phyloP scores from a whole-genome alignment of 768 basidiomycete genomes.

The Agrocybe chaxingu region DNA sequence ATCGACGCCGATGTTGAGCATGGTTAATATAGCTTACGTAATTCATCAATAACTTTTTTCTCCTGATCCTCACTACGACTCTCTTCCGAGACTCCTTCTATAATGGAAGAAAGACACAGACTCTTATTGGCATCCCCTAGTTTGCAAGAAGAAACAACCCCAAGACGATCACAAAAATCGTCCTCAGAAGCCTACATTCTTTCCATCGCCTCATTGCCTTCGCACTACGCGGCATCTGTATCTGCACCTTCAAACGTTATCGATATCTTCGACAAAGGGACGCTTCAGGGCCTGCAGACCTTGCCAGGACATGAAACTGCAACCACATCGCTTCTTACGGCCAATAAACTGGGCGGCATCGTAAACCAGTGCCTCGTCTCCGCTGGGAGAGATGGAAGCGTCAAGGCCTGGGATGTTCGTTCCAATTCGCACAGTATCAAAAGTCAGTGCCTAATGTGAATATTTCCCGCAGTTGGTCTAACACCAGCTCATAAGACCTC shows the following conservation, averaged over 20 bases:
- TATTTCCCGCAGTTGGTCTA: slow-evolving; percentile 20
- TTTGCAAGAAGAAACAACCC: slow-evolving; percentile 14
- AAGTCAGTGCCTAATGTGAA: slow-evolving; percentile 34
- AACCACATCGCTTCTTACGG: slow-evolving; percentile 52
- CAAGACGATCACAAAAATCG: slow-evolving; percentile 10
- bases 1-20: no score
- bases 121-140: slow-evolving; percentile 19
- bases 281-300: slow-evolving; percentile 41
- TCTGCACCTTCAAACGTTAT: slow-evolving; percentile 67
- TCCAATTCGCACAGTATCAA: slow-evolving; percentile 47
- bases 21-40: no score
- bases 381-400: slow-evolving; percentile 67
- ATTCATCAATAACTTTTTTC: background rate
- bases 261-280: slow-evolving; percentile 60
- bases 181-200: slow-evolving; percentile 55
- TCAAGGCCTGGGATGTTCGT: slow-evolving; percentile 77
- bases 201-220: slow-evolving; percentile 45
- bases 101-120: slow-evolving; percentile 14
- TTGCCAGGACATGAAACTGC: slow-evolving; percentile 57
- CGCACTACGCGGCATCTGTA: slow-evolving; percentile 54
- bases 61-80: slow-evolving; percentile 24
- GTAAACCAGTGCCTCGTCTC: slow-evolving; percentile 50
- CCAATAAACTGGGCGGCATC: slow-evolving; percentile 37
- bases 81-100: slow-evolving; percentile 32
- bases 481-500: slow-evolving; percentile 32